Base-by-base conservation (phyloP, 176 grass and related monocot species). In the Ananas comosus region DNA sequence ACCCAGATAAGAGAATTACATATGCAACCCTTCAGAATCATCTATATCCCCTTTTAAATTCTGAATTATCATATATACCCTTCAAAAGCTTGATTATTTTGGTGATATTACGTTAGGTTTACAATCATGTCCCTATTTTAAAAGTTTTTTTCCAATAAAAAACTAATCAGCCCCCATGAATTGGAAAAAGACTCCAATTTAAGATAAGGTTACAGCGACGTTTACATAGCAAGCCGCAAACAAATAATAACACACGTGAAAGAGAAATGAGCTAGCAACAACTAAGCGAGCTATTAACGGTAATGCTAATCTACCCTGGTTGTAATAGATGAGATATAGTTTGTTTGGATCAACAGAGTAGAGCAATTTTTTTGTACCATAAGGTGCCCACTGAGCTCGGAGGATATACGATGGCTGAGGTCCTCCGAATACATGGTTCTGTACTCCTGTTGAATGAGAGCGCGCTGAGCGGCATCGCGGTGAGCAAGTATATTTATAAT, bases 391-490 rank as follows among this genome's bases (percentile, higher is more conserved):
- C 78, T 82, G 49, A 99, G 85, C 82, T 99, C 95, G 50, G 95
- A 99, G n/a, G 80, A 74, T 68, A 99, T 64, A 53, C 89, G 86
- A 3, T 42, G 63, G 12, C 78, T 59, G 27, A 99, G 90, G 72
- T 99, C 95, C 67, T 86, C 75, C 3, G 91, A 90, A 77, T 99
- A 99, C 95, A 99, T 99, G 23, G 87, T 12, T 72, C 64, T 80
- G 72, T 84, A 94, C 82, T 99, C 95, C 50, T 99, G 95, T 80
- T 99, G 95, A 91, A 99, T 99, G n/a, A 82, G 59, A 58, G 72
- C 51, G 3, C 87, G 87, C 70, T 99, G 90, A 64, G 86, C 81
- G 13, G 90, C 65, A 82, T 99, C 95, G 10, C 95, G 87, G 25
- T 99, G 95, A 65, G 90, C 79, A 91, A 99, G 80, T 88, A 99